Evolutionary conservation across 2,329 filamentous ascomycete species (phyloP).

Genomic region (Arthrocladium fulminans): DNA sequence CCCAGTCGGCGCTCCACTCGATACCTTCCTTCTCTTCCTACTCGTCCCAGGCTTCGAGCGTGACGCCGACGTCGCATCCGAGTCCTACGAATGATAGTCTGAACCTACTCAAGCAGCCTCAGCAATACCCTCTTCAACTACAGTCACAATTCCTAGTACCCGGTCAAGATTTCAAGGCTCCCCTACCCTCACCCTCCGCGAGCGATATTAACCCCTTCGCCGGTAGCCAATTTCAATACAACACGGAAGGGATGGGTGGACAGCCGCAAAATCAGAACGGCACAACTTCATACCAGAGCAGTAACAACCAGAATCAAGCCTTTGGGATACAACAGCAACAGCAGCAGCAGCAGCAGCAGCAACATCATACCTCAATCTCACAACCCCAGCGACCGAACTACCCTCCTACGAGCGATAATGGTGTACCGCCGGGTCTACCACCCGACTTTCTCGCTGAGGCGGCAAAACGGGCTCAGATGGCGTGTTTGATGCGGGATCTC

Average conservation of each 20-base stretch:
- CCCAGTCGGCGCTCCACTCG: slow-evolving; percentile 8
- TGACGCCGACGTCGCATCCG: slow-evolving; percentile 22
- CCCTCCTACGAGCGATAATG: slow-evolving; percentile 7
- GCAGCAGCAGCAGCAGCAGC: slow-evolving; percentile 15
- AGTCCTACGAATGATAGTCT: slow-evolving; percentile 20
- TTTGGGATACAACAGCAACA: slow-evolving; percentile 3
- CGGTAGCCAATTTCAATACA: slow-evolving; percentile 13
- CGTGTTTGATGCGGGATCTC: slow-evolving; percentile 77
- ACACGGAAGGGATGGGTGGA: slow-evolving; percentile 10
- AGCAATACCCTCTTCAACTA: slow-evolving; percentile 16
- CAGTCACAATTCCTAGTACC: slow-evolving; percentile 19
- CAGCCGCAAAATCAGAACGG: slow-evolving; percentile 12
- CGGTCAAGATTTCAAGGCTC: slow-evolving; percentile 16
- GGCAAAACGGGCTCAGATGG: slow-evolving; percentile 85
- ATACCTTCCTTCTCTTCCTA: slow-evolving; percentile 11
- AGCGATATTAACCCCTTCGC: slow-evolving; percentile 20
- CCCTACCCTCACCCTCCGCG: slow-evolving; percentile 22
- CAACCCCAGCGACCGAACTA: slow-evolving; percentile 17
- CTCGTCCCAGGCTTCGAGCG: slow-evolving; percentile 21
- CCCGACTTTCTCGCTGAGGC: slow-evolving; percentile 85
- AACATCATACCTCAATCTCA: slow-evolving; percentile 22
- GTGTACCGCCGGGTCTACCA: slow-evolving; percentile 50
- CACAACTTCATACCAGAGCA: slow-evolving; percentile 14
- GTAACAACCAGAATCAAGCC: slow-evolving; percentile 1
- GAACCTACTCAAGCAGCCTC: slow-evolving; percentile 15